Evolutionary conservation across 148 eudicot species (phyloP).

Genomic region (Cornus controversa): DNA sequence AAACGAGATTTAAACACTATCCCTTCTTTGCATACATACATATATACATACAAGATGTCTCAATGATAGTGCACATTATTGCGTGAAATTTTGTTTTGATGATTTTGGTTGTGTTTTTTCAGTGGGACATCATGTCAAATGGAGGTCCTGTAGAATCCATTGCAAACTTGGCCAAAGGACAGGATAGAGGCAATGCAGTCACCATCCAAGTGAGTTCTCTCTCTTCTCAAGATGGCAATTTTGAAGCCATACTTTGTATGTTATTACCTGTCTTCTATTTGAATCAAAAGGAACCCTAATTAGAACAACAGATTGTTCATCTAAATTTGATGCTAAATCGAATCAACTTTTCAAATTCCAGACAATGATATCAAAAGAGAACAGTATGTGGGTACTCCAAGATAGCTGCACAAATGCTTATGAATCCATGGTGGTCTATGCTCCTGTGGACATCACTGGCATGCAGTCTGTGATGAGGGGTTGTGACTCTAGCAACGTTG

Average conservation of each 20-base stretch:
- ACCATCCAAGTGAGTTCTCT: conserved; percentile 59
- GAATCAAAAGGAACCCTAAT: background rate
- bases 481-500: conserved; percentile 76
- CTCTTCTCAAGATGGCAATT: background rate
- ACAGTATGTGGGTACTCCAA: conserved; percentile 71
- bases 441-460: conserved; percentile 64
- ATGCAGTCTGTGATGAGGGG: conserved; percentile 91
- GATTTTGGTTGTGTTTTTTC: conserved; percentile 14
- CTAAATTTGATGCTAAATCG: background rate
- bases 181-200: conserved; percentile 80
- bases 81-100: background rate
- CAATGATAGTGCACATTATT: background rate
- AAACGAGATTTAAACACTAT: conserved; percentile 52
- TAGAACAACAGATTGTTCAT: background rate
- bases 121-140: conserved; percentile 84
- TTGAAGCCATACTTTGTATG: background rate
- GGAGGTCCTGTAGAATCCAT: conserved; percentile 61
- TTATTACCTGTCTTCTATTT: background rate
- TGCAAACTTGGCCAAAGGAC: conserved; percentile 83
- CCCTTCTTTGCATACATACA: background rate
- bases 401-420: conserved; percentile 73
- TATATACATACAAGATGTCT: background rate
- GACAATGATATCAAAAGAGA: conserved; percentile 66
- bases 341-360: conserved; percentile 25
- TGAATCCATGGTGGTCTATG: conserved; percentile 73